Base-by-base conservation (phyloP, 2,329 filamentous ascomycete genomes). In the Hymenotorrendiella dingleyae region DNA sequence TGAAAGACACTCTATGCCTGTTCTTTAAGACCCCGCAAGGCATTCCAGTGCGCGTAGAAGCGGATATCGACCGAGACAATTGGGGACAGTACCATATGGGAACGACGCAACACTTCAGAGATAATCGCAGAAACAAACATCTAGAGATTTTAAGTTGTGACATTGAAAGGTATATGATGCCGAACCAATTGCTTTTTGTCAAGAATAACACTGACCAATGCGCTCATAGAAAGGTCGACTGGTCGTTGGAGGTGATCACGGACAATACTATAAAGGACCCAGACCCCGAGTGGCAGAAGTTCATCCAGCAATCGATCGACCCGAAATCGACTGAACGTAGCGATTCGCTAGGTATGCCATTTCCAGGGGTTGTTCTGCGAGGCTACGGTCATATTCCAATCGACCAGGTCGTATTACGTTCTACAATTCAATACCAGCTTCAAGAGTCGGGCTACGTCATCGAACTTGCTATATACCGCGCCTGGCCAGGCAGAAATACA, bases 401-500 rank as follows among this genome's bases (percentile, higher is more conserved):
- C 12, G 42, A 48, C 10, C 41, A 33, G 12, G 43, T 57, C 3
- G 43, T 53, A 3, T 33, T 61, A 5, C 48, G 49, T 32, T 61
- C 54, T 24, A 48, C 52, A 10, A 49, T 53, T 12, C 46, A 54
- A 36, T 63, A 55, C 37, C 43, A 43, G 19, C 33, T 57, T 7
- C 38, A 27, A 5, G 29, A 49, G 1, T 53, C 48, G 20, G 50
- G 48, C 8, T 58, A 58, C 41, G 42, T 57, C 24, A 34, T 62
- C 3, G 58, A 63, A 19, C 47, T 61, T 22, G 38, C 50, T 7
- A 51, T 63, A 17, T 57, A 59, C 41, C 53, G 56, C n/a, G 38
- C 38, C 28, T 62, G 57, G 59, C n/a, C 42, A 6, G 47, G 47
- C 6, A 10, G 28, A 4, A 39, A 49, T n/a, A 58, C 54, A 7